Evolutionary conservation across 1,139 yeast species (phyloP).

Genomic region (Hansenula lynferdii): DNA sequence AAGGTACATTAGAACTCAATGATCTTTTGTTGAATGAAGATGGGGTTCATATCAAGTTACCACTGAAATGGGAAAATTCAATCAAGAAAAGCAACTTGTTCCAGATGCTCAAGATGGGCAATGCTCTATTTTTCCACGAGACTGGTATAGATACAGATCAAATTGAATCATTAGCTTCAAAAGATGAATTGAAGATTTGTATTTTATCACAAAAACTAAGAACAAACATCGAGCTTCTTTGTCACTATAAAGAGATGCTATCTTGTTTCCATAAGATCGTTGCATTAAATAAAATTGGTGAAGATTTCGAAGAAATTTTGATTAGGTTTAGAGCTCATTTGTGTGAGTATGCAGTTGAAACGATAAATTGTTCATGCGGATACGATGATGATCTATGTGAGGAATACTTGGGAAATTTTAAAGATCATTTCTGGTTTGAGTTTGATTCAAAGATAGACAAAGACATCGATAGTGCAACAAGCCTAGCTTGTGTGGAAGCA

Average conservation of each 20-base stretch:
- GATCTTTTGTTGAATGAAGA: too few relatives aligned
- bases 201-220: background rate
- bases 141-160: background rate
- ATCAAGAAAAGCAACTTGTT: background rate
- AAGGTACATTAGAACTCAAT: too few relatives aligned
- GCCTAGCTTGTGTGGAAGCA: background rate
- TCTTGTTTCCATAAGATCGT: background rate
- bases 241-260: constrained; percentile 1
- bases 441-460: background rate
- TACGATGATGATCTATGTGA: background rate
- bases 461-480: background rate
- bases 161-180: background rate
- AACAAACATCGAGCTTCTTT: background rate
- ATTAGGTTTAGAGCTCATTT: background rate
- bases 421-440: background rate
- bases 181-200: background rate
- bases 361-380: background rate
- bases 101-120: background rate
- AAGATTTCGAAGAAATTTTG: background rate
- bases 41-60: too few relatives aligned
- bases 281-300: background rate
- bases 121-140: background rate
- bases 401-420: background rate
- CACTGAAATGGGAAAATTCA: constrained; percentile 1
- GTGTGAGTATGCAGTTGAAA: background rate